A percentile compares a stretch with the other conserved stretches of the same genome.
Evolutionary conservation across 768 basidiomycete species (phyloP).

Genomic region (Leccinum arenicola): DNA sequence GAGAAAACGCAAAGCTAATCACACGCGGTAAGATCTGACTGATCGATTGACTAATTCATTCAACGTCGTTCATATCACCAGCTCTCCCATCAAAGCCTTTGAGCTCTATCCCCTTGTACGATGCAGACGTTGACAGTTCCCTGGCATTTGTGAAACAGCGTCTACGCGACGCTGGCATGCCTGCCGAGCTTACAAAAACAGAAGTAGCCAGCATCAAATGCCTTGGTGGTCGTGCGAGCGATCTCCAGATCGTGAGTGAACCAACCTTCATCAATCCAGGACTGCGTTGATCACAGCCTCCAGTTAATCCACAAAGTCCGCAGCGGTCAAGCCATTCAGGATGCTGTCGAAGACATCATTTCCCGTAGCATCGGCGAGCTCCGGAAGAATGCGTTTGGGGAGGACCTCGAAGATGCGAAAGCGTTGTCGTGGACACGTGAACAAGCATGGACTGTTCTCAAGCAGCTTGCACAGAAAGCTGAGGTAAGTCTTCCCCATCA

Average conservation of each 20-base stretch:
- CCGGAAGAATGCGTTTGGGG: constrained; percentile 89
- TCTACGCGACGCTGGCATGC: constrained; percentile 54
- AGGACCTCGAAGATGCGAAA: constrained; percentile 87
- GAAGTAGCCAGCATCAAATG: constrained; percentile 62
- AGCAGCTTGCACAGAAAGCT: constrained; percentile 59
- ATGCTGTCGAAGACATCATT: constrained; percentile 91
- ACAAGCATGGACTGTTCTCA: constrained; percentile 85
- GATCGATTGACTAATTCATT: background rate
- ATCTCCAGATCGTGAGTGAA: constrained; percentile 72
- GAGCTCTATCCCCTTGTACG: constrained; percentile 72
- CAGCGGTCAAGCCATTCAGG: constrained; percentile 65
- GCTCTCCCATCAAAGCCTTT: constrained; percentile 85
- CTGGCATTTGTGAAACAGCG: constrained; percentile 81
- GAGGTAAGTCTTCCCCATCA: constrained; percentile 45
- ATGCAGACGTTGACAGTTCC: constrained; percentile 81
- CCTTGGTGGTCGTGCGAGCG: constrained; percentile 88
- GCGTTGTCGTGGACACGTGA: constrained; percentile 77
- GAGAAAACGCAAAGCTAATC: constrained; percentile 81
- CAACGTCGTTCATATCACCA: constrained; percentile 25
- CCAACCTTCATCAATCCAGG: background rate
- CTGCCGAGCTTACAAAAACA: constrained; percentile 50
- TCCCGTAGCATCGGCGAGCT: constrained; percentile 75
- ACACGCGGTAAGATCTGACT: constrained; percentile 56
- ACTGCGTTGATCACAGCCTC: background rate
- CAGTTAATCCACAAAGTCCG: constrained; percentile 86